Evolutionary conservation across 2,329 filamentous ascomycete genomes (phyloP).

Genomic region (Metarhizium anisopliae): DNA sequence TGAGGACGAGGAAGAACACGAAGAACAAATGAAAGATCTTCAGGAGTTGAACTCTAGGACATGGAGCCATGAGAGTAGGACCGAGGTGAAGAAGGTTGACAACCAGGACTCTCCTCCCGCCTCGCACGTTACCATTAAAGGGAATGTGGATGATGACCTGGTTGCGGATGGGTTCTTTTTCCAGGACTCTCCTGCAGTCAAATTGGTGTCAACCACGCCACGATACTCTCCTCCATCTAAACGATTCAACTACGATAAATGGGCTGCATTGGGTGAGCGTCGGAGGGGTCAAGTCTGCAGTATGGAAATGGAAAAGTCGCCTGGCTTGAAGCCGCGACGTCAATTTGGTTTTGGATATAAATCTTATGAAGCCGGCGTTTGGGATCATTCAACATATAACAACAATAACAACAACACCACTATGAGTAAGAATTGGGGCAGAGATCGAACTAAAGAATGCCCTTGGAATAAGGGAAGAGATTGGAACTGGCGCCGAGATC

Average conservation of each 20-base stretch:
- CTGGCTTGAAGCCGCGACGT: slow-evolving; percentile 40
- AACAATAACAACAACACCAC: slow-evolving; percentile 17
- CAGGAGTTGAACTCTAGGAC: slow-evolving; percentile 65
- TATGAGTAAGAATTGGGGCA: slow-evolving; percentile 18
- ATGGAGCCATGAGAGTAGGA: slow-evolving; percentile 68
- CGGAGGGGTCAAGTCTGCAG: slow-evolving; percentile 56
- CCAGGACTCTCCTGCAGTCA: slow-evolving; percentile 48
- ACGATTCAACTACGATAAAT: slow-evolving; percentile 64
- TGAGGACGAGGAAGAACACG: slow-evolving; percentile 76
- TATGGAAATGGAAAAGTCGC: slow-evolving; percentile 40
- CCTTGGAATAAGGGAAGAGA: slow-evolving; percentile 51
- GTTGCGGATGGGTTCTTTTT: slow-evolving; percentile 66
- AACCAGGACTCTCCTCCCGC: slow-evolving; percentile 10
- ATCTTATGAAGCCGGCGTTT: slow-evolving; percentile 38
- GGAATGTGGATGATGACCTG: slow-evolving; percentile 53
- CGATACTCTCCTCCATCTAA: slow-evolving; percentile 61
- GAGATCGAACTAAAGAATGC: slow-evolving; percentile 42
- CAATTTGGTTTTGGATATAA: slow-evolving; percentile 38
- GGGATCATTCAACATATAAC: slow-evolving; percentile 34
- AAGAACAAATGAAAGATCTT: slow-evolving; percentile 48
- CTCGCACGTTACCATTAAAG: slow-evolving; percentile 28
- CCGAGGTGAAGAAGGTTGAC: slow-evolving; percentile 14
- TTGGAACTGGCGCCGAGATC: slow-evolving; percentile 53
- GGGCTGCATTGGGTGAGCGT: slow-evolving; percentile 79
- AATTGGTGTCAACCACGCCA: slow-evolving; percentile 28